Evolutionary conservation across 768 basidiomycete genomes (phyloP), one percentile per base, ranked within the genome.

Genomic region (Guyanaporus albipodus): DNA sequence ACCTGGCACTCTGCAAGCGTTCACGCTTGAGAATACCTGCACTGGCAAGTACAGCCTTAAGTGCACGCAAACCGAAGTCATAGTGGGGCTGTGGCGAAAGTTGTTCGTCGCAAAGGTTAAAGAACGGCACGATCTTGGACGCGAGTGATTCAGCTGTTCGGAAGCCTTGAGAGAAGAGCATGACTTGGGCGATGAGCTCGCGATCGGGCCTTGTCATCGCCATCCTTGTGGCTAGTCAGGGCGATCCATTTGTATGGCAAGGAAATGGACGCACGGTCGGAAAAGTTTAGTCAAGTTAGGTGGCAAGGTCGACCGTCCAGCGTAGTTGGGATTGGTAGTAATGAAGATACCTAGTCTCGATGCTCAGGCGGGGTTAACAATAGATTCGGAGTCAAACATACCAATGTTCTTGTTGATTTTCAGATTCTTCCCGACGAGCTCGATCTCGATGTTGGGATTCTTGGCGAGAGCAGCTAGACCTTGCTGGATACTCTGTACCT

Each of bases 131-230:
- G 48, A 98, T 90, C 69, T 98, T 98, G 45, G 91, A 91, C 2
- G 96, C 96, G n/a, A 99, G 79, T 0, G 83, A 87, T 68, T 99
- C 96, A 7, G 96, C 96, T 11, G 93, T 93, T 31, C 96, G 83
- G 82, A 98, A 99, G 52, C 96, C 96, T 73, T 98, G 96, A 17
- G 96, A 98, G 74, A 98, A 98, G 37, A 99, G 73, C 90, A 98
- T 93, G 64, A 99, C 96, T 70, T 99, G 96, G 4, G 96, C 96
- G 59, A 99, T 99, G 38, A 99, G 84, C 66, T 99, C 95, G 49
- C 93, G 85, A 66, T 98, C 96, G 21, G 96, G 96, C 41, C 91
- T 83, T 7, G 96, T 96, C 96, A 99, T 99, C 28, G 96, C 92
- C 89, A 98, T 97, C 49, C 92, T 95, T 24, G 40, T 8, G 42